Evolutionary conservation across 2,329 filamentous ascomycete genomes (phyloP), one percentile per base, ranked within the genome.

Genomic region (Fusarium solani-melongenae): DNA sequence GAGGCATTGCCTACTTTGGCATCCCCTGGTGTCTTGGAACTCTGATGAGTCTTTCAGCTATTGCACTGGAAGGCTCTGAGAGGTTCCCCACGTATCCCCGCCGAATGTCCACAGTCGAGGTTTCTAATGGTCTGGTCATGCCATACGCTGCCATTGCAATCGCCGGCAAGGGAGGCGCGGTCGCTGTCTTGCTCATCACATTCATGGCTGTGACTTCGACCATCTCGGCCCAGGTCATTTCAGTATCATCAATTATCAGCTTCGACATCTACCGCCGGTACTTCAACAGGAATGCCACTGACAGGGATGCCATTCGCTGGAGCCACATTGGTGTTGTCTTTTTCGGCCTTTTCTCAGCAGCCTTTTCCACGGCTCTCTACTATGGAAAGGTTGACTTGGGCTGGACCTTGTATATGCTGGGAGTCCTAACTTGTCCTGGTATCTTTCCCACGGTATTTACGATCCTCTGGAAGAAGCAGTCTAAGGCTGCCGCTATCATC

Each of bases 121-220:
- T 94, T 4, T 89, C 87, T 3, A 91, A 91, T 15, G 92, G 92
- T 0, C 84, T 94, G 1, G 92, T 93, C 0, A 83, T 94, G 4
- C 92, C 92, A 0, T 91, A 92, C 67, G 92, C 91, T 3, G 91
- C 92, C 0, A 89, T 92, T 29, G 91, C 92, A 3, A 81, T 94
- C 31, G 87, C 93, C 2, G 92, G 92, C 0, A 91, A 90, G 71
- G 92, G 92, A 10, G 92, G 92, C 55, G 92, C 92, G 0, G 90
- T 88, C 2, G 92, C 91, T 0, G 90, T 92, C 1, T 84, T 93
- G 0, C 82, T 94, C 6, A 87, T 94, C 62, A 89, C 92, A 12
- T 94, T 94, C 84, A 94, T 94, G 92, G 92, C 92, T 3, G 91
- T 93, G n/a, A 93, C 92, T 2, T 88, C 85, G 0, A 88, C 86